Base-by-base conservation (phyloP, 169 alveolate species). In the Blepharisma undulans region DNA sequence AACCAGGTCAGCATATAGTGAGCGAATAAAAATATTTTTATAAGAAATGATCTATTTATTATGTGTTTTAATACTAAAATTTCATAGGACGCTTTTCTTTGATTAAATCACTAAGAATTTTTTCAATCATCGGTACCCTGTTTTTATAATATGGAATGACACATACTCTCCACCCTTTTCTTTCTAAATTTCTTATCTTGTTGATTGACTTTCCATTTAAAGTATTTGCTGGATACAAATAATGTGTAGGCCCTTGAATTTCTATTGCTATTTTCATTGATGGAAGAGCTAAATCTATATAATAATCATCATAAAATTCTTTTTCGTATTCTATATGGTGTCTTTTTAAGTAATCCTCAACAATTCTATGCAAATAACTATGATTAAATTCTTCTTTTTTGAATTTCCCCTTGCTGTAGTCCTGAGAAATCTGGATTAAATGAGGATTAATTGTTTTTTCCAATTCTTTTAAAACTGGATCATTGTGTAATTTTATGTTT, bases 171-270 rank as follows among this genome's bases (percentile, higher is more conserved):
- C 66, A 79, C 19, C 87, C 87, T 79, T 27, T 25, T 33, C 34
- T 79, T 79, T 79, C 87, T 29, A 79, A 6, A n/a, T 30, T 79
- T 33, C 87, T 79, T 30, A n/a, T 25, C 61, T 79, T 79, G 10
- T 30, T 30, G 8, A 79, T 2, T 0, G 87, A 2, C 25, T 32
- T 79, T n/a, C 87, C 87, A 32, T 79, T 79, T 32, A 33, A 76
- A 10, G 71, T 30, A 16, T 4, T 2, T n/a, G 71, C 34, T 2
- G 66, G 36, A 32, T 10, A 30, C 29, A 79, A n/a, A 33, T 79
- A 79, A 32, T 79, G 87, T 4, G 61, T 10, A 5, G 87, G 87
- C 0, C 87, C 87, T 79, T 29, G 30, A 29, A 79, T 33, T 79
- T 79, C 87, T 2, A 79, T 10, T 1, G 87, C 87, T 1, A 79